These are phyloP conservation scores for Imleria badia DNA, from an alignment of 768 basidiomycete genomes.

Conservation along the genomic window DNA sequence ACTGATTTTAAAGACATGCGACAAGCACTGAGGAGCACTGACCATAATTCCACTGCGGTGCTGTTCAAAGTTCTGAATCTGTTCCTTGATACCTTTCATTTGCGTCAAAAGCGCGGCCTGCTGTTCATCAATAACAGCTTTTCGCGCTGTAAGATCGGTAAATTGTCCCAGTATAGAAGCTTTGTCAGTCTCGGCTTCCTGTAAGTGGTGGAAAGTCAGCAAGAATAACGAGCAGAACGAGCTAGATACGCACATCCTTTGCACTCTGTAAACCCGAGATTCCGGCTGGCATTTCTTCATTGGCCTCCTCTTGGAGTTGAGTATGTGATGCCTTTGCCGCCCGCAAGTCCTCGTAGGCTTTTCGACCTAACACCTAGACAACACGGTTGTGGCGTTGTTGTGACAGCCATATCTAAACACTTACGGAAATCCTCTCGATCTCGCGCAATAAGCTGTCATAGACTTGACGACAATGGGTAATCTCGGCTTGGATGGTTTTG, in stretches of 20 bases:
- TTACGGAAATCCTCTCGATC: conserved; percentile 37
- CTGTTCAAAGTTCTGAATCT: conserved; percentile 53
- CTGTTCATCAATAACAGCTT: conserved; percentile 45
- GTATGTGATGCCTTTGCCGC: conserved; percentile 37
- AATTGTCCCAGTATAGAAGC: conserved; percentile 48
- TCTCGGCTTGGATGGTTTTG: conserved; percentile 26
- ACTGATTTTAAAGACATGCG: background rate
- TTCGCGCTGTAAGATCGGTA: conserved; percentile 43
- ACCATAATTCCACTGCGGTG: conserved; percentile 45
- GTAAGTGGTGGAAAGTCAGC: conserved; percentile 4
- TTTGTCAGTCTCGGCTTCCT: conserved; percentile 62
- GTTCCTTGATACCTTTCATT: conserved; percentile 44
- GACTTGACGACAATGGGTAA: conserved; percentile 27
- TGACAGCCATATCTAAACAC: conserved; percentile 4
- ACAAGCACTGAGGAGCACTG: conserved; percentile 16
- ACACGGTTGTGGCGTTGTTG: background rate
- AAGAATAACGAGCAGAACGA: background rate
- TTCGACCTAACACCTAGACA: conserved; percentile 21
- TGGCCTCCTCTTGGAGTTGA: conserved; percentile 56
- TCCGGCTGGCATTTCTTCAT: conserved; percentile 67
- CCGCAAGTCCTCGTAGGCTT: conserved; percentile 25
- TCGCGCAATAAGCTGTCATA: conserved; percentile 32
- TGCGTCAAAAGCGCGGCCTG: conserved; percentile 45
- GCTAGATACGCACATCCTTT: conserved; percentile 44
- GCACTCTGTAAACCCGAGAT: conserved; percentile 56